phyloP scores from a whole-genome alignment of 768 basidiomycete species.

The Boletellus ananiceps region DNA sequence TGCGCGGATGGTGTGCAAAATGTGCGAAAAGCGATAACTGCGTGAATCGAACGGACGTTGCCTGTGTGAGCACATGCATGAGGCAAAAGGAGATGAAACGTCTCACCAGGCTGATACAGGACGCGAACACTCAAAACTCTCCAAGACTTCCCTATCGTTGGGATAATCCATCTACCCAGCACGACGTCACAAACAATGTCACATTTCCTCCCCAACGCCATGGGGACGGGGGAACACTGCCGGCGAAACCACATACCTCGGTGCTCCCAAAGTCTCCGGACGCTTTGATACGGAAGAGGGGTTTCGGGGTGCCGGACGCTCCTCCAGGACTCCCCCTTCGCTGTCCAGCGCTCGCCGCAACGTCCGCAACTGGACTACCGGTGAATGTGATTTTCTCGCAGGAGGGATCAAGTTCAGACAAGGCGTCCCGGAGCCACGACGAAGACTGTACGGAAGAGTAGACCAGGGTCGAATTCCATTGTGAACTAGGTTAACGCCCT shows the following conservation, averaged over 20 bases:
- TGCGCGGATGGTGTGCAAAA: slow-evolving; percentile 66
- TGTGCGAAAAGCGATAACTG: slow-evolving; percentile 83
- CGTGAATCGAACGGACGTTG: background rate
- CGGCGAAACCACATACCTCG: slow-evolving; percentile 47
- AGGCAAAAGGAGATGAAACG: background rate
- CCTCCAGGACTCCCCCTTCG: slow-evolving; percentile 10
- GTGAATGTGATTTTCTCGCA: slow-evolving; percentile 83
- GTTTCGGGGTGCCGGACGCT: slow-evolving; percentile 30
- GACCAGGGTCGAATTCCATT: background rate
- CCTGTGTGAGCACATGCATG: background rate
- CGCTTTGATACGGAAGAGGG: slow-evolving; percentile 77
- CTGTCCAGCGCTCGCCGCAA: slow-evolving; percentile 5
- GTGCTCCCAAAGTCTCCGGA: slow-evolving; percentile 81
- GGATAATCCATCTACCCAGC: slow-evolving; percentile 88
- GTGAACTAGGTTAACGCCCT: background rate
- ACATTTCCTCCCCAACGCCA: background rate
- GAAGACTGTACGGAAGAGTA: slow-evolving; percentile 46
- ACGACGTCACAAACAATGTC: background rate
- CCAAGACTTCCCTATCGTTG: slow-evolving; percentile 85
- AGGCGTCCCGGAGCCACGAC: slow-evolving; percentile 89
- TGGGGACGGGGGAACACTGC: background rate
- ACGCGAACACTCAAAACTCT: slow-evolving; percentile 77
- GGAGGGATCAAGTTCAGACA: slow-evolving; percentile 86
- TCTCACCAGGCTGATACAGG: slow-evolving; percentile 67
- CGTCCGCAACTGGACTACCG: slow-evolving; percentile 55